Evolutionary conservation across 1,284 basidiomycete genomes (phyloP).

Genomic region (Leccinum angustisporum): DNA sequence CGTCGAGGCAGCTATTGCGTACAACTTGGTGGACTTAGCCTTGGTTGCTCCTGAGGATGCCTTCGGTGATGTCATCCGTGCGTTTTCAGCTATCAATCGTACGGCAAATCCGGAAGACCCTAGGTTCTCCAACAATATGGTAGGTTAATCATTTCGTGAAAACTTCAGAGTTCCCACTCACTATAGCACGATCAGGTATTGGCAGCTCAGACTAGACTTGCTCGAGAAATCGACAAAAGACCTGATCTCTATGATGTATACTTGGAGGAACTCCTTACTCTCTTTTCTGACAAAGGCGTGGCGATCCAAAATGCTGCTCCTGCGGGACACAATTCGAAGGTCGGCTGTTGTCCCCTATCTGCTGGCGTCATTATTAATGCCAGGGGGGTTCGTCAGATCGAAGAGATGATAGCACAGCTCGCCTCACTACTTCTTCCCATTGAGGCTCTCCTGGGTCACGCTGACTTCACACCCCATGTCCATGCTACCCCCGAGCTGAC

Average conservation of each 20-base stretch:
- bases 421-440: constrained; percentile 88
- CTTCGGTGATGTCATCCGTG: constrained; percentile 83
- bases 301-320: constrained; percentile 82
- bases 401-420: constrained; percentile 83
- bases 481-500: constrained; percentile 66
- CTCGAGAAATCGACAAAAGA: constrained; percentile 70
- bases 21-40: constrained; percentile 89
- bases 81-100: constrained; percentile 85
- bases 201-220: constrained; percentile 85
- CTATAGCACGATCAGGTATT: constrained; percentile 52
- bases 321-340: constrained; percentile 64
- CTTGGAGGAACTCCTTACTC: constrained; percentile 79
- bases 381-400: constrained; percentile 48
- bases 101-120: constrained; percentile 84
- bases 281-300: constrained; percentile 91
- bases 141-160: constrained; percentile 26
- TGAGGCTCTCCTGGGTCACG: constrained; percentile 82
- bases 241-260: constrained; percentile 79
- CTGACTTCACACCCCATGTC: constrained; percentile 66
- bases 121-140: constrained; percentile 83
- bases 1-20: constrained; percentile 88
- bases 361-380: constrained; percentile 7
- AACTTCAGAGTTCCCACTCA: background rate
- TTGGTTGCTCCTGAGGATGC: constrained; percentile 74
- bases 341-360: constrained; percentile 29